A percentile compares a stretch with the other conserved stretches of the same genome.
Evolutionary conservation across 2,329 filamentous ascomycete genomes (phyloP).

Genomic region (Cladophialophora chaetospira): DNA sequence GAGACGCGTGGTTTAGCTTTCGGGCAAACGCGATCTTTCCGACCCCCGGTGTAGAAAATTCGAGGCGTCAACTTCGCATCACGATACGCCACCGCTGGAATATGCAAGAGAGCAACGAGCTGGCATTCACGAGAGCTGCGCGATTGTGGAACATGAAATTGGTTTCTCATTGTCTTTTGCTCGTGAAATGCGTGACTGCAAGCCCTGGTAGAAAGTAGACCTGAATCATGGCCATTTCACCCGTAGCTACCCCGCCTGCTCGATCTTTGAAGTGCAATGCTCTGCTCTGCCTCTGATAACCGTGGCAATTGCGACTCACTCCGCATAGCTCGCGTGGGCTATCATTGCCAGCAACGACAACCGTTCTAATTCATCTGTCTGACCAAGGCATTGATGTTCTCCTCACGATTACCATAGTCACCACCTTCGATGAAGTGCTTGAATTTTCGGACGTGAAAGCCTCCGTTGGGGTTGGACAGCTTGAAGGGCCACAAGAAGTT

Average conservation of each 20-base stretch:
- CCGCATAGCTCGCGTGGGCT: neutral
- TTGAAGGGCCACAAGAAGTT: slow-evolving; percentile 99
- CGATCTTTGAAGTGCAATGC: neutral
- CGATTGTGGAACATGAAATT: neutral
- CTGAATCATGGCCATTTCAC: neutral
- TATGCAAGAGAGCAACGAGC: neutral
- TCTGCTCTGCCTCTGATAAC: neutral
- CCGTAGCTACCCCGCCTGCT: neutral
- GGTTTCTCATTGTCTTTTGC: slow-evolving; percentile 1
- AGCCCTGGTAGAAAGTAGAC: too few species aligned
- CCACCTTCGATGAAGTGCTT: slow-evolving; percentile 98
- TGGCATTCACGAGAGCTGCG: neutral
- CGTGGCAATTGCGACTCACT: neutral
- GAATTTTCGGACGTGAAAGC: slow-evolving; percentile 96
- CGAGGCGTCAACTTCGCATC: neutral
- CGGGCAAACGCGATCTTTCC: neutral
- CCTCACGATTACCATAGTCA: slow-evolving; percentile 98
- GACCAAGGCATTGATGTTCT: slow-evolving; percentile 94
- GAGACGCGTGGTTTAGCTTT: too few species aligned
- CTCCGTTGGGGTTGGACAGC: slow-evolving; percentile 96
- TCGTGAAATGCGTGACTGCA: neutral
- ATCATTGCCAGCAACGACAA: neutral
- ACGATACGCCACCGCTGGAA: neutral
- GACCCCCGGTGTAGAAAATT: neutral
- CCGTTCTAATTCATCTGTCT: slow-evolving; percentile 93